phyloP scores from a whole-genome alignment of 2,329 filamentous ascomycete species.

The Fusarium verrucosum region DNA sequence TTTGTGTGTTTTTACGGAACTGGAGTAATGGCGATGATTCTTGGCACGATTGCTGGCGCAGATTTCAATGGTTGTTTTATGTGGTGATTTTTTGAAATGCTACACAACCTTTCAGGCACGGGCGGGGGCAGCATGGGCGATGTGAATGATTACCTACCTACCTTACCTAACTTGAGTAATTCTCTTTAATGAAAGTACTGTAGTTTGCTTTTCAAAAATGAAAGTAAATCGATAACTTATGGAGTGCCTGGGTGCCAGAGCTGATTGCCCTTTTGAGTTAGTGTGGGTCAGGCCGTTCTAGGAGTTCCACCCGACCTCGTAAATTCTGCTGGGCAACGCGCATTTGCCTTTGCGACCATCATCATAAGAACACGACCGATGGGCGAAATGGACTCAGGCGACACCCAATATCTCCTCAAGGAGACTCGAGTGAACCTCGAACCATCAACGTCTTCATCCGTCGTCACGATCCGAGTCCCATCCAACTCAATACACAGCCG shows the following conservation, averaged over 20 bases:
- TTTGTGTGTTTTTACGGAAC: slow-evolving; percentile 28
- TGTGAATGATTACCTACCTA: background rate
- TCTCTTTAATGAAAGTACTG: background rate
- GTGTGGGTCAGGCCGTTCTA: slow-evolving; percentile 43
- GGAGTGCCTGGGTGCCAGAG: slow-evolving; percentile 26
- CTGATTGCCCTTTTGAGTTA: slow-evolving; percentile 52
- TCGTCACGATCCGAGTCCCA: slow-evolving; percentile 75
- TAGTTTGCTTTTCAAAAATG: background rate
- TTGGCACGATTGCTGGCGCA: slow-evolving; percentile 49
- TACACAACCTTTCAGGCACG: background rate
- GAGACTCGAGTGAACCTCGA: slow-evolving; percentile 88
- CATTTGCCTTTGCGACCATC: slow-evolving; percentile 2
- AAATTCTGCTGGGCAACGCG: too few relatives aligned
- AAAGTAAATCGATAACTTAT: background rate
- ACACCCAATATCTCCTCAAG: slow-evolving; percentile 78
- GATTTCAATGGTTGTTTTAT: slow-evolving; percentile 18
- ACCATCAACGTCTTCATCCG: slow-evolving; percentile 72
- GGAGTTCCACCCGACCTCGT: too few relatives aligned
- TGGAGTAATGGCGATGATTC: slow-evolving; percentile 35
- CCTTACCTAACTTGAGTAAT: too few relatives aligned
- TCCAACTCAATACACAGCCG: slow-evolving; percentile 59
- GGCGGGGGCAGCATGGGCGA: background rate
- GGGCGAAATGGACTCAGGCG: slow-evolving; percentile 72
- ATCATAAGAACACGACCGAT: slow-evolving; percentile 28
- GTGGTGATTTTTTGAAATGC: slow-evolving; percentile 6